Base-by-base conservation (phyloP, 2,329 filamentous ascomycete genomes). In the Stemphylium vesicarium region DNA sequence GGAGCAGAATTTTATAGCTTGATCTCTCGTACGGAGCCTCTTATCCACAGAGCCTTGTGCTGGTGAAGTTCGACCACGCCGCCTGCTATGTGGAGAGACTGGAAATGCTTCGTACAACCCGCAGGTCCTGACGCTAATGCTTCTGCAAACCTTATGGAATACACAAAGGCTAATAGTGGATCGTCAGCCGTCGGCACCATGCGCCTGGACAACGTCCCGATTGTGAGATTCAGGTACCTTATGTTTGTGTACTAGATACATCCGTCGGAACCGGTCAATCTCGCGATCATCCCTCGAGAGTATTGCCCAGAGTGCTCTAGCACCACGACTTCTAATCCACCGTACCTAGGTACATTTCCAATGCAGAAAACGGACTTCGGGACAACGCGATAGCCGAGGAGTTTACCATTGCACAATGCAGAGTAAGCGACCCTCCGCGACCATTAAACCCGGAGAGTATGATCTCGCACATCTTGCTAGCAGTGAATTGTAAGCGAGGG, bases 111-210 rank as follows among this genome's bases (percentile, higher is more conserved):
- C 31, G 33, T 26, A 29, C 36, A 37, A n/a, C 18, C 42, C n/a
- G 40, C 41, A 35, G 59, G 18, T 37, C 15, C 60, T 20, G 49
- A 41, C 29, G 39, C 46, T 22, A 62, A 56, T 7, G 57, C 57
- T 8, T 56, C 22, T 10, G 57, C 59, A 40, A 65, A 63, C n/a
- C 55, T 53, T 37, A 39, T 59, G 9, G 57, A 57, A 49, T 62
- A 59, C 2, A 60, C 39, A 4, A 60, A 33, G 16, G 64, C 56
- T 26, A 63, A 50, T 15, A 56, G 18, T 10, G 56, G 40, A 50
- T 63, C 50, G 20, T 45, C 51, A 20, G 47, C 57, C n/a, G 59
- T 57, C 10, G 57, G 63, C 31, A 53, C 62, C 63, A 63, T 63
- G 49, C 57, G 60, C 56, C 54, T 65, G 50, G 24, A 29, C 35